Evolutionary conservation across 2,329 filamentous ascomycete species (phyloP), one percentile per base, ranked within the genome.

Genomic region (Calonectria pseudoturangicola): DNA sequence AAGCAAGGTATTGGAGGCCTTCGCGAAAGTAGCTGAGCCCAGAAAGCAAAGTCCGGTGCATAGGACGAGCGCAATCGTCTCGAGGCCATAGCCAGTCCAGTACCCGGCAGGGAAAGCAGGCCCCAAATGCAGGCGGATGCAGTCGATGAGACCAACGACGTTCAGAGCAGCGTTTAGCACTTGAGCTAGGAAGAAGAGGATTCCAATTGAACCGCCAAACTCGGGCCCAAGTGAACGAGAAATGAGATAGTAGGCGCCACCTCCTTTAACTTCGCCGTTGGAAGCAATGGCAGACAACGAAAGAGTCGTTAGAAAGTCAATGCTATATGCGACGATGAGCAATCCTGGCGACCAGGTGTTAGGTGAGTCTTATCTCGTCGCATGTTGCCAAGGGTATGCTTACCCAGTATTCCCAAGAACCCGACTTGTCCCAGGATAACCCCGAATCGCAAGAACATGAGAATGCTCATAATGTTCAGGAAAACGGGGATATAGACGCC

Each of bases 371-470:
- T 15, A 39, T 60, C 25, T 30, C 18, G 13, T 5, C 58, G 41
- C 27, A 25, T 64, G 36, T 12, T 64, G 28, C 41, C 30, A 28
- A 48, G 27, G 36, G 18, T 62, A 27, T 36, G 81, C 87, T 83
- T 86, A 94, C 94, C 93, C 81, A 97, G 86, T 83, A 95, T 97
- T 63, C 94, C 95, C 51, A 96, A 75, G 54, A 97, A 87, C 27
- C 95, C 95, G 74, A 93, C 90, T 81, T 96, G 93, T 10, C 95
- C 95, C 27, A 97, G 87, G 70, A 98, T 94, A 78, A 95, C 92
- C 27, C 95, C 95, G 82, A 98, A 98, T 27, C 95, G 91, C 79
- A 98, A 87, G 85, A 98, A 98, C 94, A 98, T 97, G 74, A 98
- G 89, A 83, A 98, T 97, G 79, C 94, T 96, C 76, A 97, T 86